Evolutionary conservation across 2,329 filamentous ascomycete species (phyloP).

Genomic region (Penicillium sp.): DNA sequence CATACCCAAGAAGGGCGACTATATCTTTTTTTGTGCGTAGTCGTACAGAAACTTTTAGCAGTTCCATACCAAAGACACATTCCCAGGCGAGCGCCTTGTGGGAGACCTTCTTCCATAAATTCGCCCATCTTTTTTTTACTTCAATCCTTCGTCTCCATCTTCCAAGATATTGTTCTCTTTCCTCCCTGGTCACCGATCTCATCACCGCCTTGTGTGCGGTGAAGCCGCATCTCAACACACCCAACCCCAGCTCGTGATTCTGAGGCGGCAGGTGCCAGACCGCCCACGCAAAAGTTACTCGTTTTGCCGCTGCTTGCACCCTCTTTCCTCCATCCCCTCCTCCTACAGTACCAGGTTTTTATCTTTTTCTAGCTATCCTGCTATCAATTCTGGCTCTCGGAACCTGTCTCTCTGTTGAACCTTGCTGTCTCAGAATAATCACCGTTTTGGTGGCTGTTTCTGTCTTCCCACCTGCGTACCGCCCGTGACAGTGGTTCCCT

Average conservation of each 20-base stretch:
- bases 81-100: not conserved
- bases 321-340: slow-evolving; percentile 30
- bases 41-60: slow-evolving; percentile 14
- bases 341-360: slow-evolving; percentile 14
- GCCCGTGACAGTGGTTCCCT: slow-evolving; percentile 11
- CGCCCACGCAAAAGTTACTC: slow-evolving; percentile 35
- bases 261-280: slow-evolving; percentile 34
- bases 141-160: slow-evolving; percentile 9
- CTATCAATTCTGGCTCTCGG: slow-evolving; percentile 6
- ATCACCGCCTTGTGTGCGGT: slow-evolving; percentile 39
- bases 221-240: slow-evolving; percentile 24
- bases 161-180: slow-evolving; percentile 9
- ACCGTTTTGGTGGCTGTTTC: slow-evolving; percentile 15
- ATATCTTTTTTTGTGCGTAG: not conserved
- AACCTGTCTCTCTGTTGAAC: not conserved
- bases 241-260: slow-evolving; percentile 26
- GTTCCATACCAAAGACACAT: slow-evolving; percentile 15
- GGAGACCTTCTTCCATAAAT: not conserved
- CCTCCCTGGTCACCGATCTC: slow-evolving; percentile 29
- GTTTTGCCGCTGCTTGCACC: slow-evolving; percentile 41
- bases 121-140: not conserved
- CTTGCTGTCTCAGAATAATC: not conserved
- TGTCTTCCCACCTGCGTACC: slow-evolving; percentile 11
- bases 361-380: slow-evolving; percentile 10
- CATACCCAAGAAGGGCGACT: not conserved